phyloP scores from a whole-genome alignment of 192 early-diverging fungal species.

The Backusella liffmaniae region DNA sequence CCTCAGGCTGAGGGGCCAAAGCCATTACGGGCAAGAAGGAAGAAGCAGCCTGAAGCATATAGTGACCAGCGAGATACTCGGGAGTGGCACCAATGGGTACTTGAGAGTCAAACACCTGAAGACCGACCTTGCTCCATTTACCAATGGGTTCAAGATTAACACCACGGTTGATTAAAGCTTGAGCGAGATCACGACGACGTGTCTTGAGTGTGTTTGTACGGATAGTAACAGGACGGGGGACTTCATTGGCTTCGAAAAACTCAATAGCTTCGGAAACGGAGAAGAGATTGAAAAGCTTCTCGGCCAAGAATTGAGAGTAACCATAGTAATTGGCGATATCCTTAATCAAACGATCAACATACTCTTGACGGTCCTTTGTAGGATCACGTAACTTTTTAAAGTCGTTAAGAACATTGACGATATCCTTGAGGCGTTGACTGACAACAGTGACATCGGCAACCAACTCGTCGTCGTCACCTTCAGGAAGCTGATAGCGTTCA shows the following conservation, averaged over 20 bases:
- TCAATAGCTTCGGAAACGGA: constrained; percentile 88
- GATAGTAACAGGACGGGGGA: constrained; percentile 92
- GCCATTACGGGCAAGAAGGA: constrained; percentile 98
- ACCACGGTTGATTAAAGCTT: constrained; percentile 92
- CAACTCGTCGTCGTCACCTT: constrained; percentile 64
- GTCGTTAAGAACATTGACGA: constrained; percentile 85
- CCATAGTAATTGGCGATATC: constrained; percentile 95
- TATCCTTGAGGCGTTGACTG: constrained; percentile 87
- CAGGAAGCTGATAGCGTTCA: constrained; percentile 65
- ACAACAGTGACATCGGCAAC: constrained; percentile 64
- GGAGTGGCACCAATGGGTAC: constrained; percentile 96
- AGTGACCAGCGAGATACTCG: constrained; percentile 98
- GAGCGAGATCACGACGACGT: constrained; percentile 90
- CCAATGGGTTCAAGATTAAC: constrained; percentile 98
- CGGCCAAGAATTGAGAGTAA: constrained; percentile 88
- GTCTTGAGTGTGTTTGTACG: constrained; percentile 96
- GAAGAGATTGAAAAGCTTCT: constrained; percentile 92
- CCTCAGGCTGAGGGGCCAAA: constrained; percentile 92
- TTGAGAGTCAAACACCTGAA: constrained; percentile 93
- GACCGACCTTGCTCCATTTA: constrained; percentile 97
- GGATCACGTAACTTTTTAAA: constrained; percentile 84
- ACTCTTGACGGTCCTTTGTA: constrained; percentile 75
- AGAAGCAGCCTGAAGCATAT: constrained; percentile 97
- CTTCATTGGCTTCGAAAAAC: constrained; percentile 99
- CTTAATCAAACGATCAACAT: constrained; percentile 82